These are phyloP conservation scores for Mycena kentingensis DNA, from an alignment of 768 basidiomycete species.

Conservation along the genomic window DNA sequence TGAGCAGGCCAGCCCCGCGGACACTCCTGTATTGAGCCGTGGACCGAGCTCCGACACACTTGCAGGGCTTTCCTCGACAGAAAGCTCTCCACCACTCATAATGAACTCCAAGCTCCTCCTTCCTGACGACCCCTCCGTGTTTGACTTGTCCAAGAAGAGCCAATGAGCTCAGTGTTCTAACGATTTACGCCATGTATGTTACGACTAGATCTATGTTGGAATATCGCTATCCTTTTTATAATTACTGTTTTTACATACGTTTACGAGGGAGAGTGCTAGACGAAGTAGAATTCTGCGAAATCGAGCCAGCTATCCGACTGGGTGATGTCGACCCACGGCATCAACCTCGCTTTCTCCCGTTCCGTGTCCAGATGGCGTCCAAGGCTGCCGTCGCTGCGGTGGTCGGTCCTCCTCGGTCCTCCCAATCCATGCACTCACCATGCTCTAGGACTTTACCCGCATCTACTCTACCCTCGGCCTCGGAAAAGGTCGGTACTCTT, in stretches of 20 bases:
- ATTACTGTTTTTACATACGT: not conserved
- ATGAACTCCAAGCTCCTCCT: constrained; percentile 22
- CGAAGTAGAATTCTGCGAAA: no score
- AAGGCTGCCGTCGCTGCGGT: constrained; percentile 27
- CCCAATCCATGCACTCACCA: not conserved
- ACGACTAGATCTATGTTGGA: no score
- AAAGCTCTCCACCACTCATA: constrained; percentile 36
- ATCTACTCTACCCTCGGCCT: constrained; percentile 81
- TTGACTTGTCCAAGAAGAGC: constrained; percentile 31
- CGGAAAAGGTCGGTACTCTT: constrained; percentile 69
- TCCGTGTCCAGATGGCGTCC: constrained; percentile 26
- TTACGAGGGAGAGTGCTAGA: no score
- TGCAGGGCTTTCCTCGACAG: constrained; percentile 40
- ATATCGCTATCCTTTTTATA: not conserved
- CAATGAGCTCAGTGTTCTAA: constrained; percentile 22
- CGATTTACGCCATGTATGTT: constrained; percentile 16
- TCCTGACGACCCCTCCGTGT: constrained; percentile 7
- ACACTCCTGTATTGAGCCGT: constrained; percentile 31
- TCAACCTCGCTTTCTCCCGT: no score
- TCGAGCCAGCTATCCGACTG: no score
- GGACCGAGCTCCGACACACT: constrained; percentile 36
- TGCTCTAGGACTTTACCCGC: constrained; percentile 74
- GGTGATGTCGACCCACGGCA: no score
- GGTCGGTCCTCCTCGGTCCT: constrained; percentile 8
- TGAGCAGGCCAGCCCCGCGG: constrained; percentile 53